phyloP scores from a whole-genome alignment of 2,329 filamentous ascomycete species.

The Drechslerella coelobrocha region DNA sequence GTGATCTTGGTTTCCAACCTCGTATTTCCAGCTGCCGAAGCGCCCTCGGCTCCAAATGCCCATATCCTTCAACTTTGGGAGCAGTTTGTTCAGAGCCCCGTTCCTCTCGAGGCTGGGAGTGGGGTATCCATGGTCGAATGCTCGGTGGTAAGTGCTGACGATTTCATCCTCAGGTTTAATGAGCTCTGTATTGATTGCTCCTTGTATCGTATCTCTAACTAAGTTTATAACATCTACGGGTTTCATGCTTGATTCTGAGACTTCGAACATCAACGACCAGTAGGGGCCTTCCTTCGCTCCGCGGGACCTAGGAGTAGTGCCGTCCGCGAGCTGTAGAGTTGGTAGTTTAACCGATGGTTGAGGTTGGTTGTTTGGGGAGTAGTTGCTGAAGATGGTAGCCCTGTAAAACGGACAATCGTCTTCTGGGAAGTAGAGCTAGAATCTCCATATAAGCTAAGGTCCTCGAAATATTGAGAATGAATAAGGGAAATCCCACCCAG shows the following conservation, averaged over 20 bases:
- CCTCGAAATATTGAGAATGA: neutral
- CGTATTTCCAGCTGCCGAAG: slow-evolving; percentile 98
- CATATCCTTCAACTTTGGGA: slow-evolving; percentile 88
- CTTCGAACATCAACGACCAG: slow-evolving; percentile 99
- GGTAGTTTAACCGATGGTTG: slow-evolving; percentile 80
- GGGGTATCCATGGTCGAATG: slow-evolving; percentile 98
- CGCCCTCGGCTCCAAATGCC: slow-evolving; percentile 95
- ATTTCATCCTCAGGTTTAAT: slow-evolving; percentile 90
- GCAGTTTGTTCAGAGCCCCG: slow-evolving; percentile 86
- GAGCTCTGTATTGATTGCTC: slow-evolving; percentile 97
- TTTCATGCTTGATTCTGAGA: slow-evolving; percentile 95
- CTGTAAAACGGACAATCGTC: slow-evolving; percentile 99
- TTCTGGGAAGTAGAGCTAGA: slow-evolving; percentile 93
- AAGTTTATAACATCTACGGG: slow-evolving; percentile 85
- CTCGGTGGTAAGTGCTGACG: slow-evolving; percentile 95
- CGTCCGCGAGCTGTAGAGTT: slow-evolving; percentile 83
- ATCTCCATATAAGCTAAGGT: neutral
- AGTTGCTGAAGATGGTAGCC: slow-evolving; percentile 99
- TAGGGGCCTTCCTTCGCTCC: slow-evolving; percentile 87
- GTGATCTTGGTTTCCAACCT: slow-evolving; percentile 75
- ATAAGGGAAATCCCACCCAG: slow-evolving; percentile 71
- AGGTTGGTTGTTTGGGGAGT: slow-evolving; percentile 98
- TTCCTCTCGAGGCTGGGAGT: slow-evolving; percentile 95
- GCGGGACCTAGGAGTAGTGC: slow-evolving; percentile 75
- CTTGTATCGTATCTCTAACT: slow-evolving; percentile 89